phyloP scores from a whole-genome alignment of 441 rosid genomes.

The Populus trichocarpa region DNA sequence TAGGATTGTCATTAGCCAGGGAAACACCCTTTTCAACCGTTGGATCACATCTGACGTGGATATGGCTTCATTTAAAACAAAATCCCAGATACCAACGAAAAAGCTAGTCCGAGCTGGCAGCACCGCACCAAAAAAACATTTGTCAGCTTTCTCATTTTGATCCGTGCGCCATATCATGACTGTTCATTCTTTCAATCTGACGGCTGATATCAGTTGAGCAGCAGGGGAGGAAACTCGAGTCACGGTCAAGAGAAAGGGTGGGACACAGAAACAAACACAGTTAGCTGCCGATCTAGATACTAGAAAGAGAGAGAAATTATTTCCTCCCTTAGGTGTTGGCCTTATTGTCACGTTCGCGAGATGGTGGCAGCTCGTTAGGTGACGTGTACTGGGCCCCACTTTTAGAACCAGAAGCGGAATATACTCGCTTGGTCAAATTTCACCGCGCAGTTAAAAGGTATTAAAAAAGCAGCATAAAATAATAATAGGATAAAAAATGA shows the following conservation, averaged over 20 bases:
- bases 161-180: slow-evolving; percentile 26
- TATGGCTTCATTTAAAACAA: slow-evolving; percentile 6
- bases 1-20: slow-evolving; percentile 15
- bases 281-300: slow-evolving; percentile 28
- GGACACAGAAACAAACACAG: slow-evolving; percentile 29
- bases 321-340: slow-evolving; percentile 35
- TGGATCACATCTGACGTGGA: slow-evolving; percentile 48
- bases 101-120: slow-evolving; percentile 56
- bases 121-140: slow-evolving; percentile 35
- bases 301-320: slow-evolving; percentile 24
- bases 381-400: slow-evolving; percentile 47
- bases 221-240: slow-evolving; percentile 33
- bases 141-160: slow-evolving; percentile 19
- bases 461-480: neutral
- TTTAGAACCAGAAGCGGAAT: neutral
- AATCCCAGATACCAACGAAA: slow-evolving; percentile 27
- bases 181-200: slow-evolving; percentile 22
- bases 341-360: slow-evolving; percentile 46
- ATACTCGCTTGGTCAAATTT: slow-evolving; percentile 34
- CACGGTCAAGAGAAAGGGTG: slow-evolving; percentile 68
- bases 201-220: slow-evolving; percentile 27
- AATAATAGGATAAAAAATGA: too few species aligned
- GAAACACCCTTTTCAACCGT: slow-evolving; percentile 28
- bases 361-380: slow-evolving; percentile 37
- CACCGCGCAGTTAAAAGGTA: slow-evolving; percentile 26